Evolutionary conservation across 1,284 basidiomycete species (phyloP).

Genomic region (Boletus albobrunnescens): DNA sequence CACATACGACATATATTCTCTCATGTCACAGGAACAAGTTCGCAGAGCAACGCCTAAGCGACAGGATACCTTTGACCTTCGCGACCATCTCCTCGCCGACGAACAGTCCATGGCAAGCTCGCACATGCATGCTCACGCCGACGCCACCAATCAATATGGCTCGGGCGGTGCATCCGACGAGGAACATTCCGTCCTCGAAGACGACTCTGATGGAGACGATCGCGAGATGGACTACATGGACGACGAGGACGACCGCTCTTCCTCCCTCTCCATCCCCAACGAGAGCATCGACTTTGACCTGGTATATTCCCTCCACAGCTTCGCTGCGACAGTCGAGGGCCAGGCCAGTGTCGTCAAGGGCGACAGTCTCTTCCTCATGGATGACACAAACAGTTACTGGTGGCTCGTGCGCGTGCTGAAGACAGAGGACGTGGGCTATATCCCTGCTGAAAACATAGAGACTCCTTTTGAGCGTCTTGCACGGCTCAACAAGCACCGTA

Average conservation of each 20-base stretch:
- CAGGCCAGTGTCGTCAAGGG: slow-evolving; percentile 97
- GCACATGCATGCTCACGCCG: slow-evolving; percentile 56
- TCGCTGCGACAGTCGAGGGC: slow-evolving; percentile 92
- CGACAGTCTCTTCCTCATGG: slow-evolving; percentile 89
- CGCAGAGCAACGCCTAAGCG: slow-evolving; percentile 30
- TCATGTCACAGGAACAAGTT: slow-evolving; percentile 30
- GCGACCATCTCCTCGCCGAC: slow-evolving; percentile 61
- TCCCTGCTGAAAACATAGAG: slow-evolving; percentile 98
- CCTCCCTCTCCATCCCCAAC: slow-evolving; percentile 81
- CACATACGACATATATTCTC: slow-evolving; percentile 3
- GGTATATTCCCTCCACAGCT: slow-evolving; percentile 87
- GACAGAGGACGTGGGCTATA: slow-evolving; percentile 99
- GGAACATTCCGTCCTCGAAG: slow-evolving; percentile 73
- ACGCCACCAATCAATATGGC: slow-evolving; percentile 41
- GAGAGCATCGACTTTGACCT: slow-evolving; percentile 89
- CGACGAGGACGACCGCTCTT: slow-evolving; percentile 73
- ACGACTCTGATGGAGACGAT: slow-evolving; percentile 70
- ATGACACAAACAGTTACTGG: slow-evolving; percentile 97
- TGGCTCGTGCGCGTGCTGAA: slow-evolving; percentile 96
- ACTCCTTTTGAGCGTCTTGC: slow-evolving; percentile 96
- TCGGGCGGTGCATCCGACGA: slow-evolving; percentile 52
- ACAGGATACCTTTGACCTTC: slow-evolving; percentile 69
- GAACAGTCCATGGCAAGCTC: slow-evolving; percentile 43
- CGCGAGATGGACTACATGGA: slow-evolving; percentile 59
- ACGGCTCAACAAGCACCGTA: slow-evolving; percentile 94